These are phyloP conservation scores for Wallacemonas collosoma DNA, from an alignment of 208 protist genomes.

Conservation along the genomic window DNA sequence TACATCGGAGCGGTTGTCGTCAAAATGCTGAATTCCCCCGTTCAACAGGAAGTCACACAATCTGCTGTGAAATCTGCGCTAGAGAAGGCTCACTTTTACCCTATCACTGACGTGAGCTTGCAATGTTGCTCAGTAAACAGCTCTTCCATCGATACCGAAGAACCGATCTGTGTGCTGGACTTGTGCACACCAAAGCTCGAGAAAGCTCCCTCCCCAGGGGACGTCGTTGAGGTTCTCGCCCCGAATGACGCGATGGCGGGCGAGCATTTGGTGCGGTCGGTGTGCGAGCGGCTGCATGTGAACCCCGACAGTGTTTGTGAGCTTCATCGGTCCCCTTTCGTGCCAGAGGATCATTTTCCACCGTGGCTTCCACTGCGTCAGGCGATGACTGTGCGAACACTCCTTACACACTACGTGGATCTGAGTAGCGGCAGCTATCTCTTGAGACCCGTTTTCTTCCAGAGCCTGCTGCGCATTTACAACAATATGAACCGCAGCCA, in stretches of 20 bases:
- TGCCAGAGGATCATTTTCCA: conserved; percentile 74
- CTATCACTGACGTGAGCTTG: background rate
- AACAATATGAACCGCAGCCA: conserved; percentile 26
- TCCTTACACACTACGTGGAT: conserved; percentile 83
- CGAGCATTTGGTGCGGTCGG: conserved; percentile 47
- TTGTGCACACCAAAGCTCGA: conserved; percentile 14
- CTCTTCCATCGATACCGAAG: background rate
- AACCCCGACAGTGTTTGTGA: conserved; percentile 57
- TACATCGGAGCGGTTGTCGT: conserved; percentile 84
- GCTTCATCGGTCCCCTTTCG: conserved; percentile 79
- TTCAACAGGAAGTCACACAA: background rate
- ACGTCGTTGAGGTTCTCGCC: conserved; percentile 77
- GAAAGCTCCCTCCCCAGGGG: conserved; percentile 42
- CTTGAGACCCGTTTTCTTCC: conserved; percentile 73
- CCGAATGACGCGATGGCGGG: conserved; percentile 42
- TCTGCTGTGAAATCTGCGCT: background rate
- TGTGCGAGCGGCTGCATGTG: conserved; percentile 61
- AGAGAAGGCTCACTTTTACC: background rate
- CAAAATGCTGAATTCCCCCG: conserved; percentile 47
- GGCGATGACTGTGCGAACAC: conserved; percentile 60
- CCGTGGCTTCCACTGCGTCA: conserved; percentile 73
- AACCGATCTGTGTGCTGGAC: conserved; percentile 32
- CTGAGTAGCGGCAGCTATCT: conserved; percentile 83
- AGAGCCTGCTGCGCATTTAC: conserved; percentile 60
- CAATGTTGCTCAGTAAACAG: background rate